These are phyloP conservation scores for Heteromeles arbutifolia DNA, from an alignment of 306 rosid species.

Conservation along the genomic window DNA sequence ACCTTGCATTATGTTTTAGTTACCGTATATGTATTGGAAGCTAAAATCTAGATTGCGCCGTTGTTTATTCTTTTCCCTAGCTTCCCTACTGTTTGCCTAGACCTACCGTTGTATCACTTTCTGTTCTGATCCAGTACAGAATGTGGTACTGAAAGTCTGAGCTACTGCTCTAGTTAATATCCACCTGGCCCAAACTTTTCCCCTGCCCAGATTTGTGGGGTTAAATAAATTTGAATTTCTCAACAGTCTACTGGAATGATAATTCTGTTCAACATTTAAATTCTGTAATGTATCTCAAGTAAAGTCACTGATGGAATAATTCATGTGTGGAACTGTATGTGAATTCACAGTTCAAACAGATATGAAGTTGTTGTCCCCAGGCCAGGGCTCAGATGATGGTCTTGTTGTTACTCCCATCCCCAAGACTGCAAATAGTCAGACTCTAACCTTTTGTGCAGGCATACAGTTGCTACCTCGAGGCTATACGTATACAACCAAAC, in stretches of 20 bases:
- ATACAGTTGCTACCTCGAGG: constrained; percentile 97
- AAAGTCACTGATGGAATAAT: constrained; percentile 73
- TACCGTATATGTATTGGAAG: not conserved
- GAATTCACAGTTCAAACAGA: constrained; percentile 65
- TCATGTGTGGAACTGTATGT: constrained; percentile 74
- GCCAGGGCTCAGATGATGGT: constrained; percentile 92
- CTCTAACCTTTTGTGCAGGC: constrained; percentile 99
- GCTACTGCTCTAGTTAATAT: constrained; percentile 12
- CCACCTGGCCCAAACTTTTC: constrained; percentile 20
- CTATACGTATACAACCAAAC: constrained; percentile 86
- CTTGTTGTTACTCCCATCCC: constrained; percentile 75
- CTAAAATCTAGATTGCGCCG: not conserved
- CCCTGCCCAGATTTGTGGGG: constrained; percentile 14
- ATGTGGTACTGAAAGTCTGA: constrained; percentile 1
- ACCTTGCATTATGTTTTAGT: not conserved
- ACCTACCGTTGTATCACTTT: constrained; percentile 5
- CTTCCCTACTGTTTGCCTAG: constrained; percentile 9
- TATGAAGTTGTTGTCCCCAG: constrained; percentile 70
- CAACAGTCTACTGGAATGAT: constrained; percentile 30
- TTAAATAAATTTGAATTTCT: not conserved
- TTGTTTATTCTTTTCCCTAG: not conserved
- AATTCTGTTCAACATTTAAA: constrained; percentile 43
- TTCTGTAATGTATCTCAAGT: constrained; percentile 43
- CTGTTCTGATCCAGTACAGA: constrained; percentile 15
- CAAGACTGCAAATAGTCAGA: constrained; percentile 91